These are phyloP conservation scores for Dysphania ambrosioides DNA, from an alignment of 148 eudicot species.

Conservation along the genomic window DNA sequence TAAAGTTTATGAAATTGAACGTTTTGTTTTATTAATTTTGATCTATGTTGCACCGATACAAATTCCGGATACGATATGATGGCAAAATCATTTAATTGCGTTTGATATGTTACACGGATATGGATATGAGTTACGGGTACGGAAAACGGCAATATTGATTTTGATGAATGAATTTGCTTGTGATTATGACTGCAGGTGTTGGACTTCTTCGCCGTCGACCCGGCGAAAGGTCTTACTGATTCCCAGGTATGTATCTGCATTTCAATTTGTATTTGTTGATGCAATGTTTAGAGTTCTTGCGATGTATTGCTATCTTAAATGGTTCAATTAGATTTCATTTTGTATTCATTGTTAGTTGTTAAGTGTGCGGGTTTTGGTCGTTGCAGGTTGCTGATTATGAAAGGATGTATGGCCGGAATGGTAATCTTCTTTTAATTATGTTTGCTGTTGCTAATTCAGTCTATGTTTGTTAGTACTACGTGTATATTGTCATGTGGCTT, in stretches of 20 bases:
- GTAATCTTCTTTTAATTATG: conserved; percentile 33
- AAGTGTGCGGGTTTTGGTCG: not conserved
- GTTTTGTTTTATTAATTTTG: not conserved
- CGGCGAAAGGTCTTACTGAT: conserved; percentile 73
- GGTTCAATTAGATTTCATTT: too few relatives aligned
- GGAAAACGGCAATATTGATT: too few relatives aligned
- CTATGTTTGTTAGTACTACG: too few relatives aligned
- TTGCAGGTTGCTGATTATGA: conserved; percentile 76
- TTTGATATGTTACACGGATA: too few relatives aligned
- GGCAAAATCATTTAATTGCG: too few relatives aligned
- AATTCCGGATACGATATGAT: too few relatives aligned
- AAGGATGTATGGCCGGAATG: conserved; percentile 77
- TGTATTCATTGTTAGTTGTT: not conserved
- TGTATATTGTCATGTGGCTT: not conserved
- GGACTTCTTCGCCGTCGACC: conserved; percentile 74
- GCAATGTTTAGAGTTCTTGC: not conserved
- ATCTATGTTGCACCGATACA: too few relatives aligned
- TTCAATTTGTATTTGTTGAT: not conserved
- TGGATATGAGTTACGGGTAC: too few relatives aligned
- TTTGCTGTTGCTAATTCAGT: not conserved
- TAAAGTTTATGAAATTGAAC: conserved; percentile 16
- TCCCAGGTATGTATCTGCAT: conserved; percentile 50
- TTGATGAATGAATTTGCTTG: not conserved
- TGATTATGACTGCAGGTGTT: conserved; percentile 45
- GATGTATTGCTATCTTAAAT: not conserved